A percentile compares a stretch with the other conserved stretches of the same genome.
These are phyloP conservation scores for Bipolaris sorokiniana DNA, from an alignment of 2,329 filamentous ascomycete species.

Conservation along the genomic window DNA sequence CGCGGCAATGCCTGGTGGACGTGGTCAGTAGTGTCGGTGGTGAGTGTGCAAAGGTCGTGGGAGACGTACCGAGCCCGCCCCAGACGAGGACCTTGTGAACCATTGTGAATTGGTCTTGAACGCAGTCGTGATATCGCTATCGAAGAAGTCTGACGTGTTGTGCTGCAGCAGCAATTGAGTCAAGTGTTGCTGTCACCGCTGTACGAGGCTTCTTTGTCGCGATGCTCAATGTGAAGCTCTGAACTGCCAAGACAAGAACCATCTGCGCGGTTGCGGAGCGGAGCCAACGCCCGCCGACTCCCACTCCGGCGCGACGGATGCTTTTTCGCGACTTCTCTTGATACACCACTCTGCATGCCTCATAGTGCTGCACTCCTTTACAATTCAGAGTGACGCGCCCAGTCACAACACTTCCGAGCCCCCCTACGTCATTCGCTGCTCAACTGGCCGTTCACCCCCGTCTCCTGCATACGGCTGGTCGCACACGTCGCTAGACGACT, in stretches of 20 bases:
- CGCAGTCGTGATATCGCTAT: constrained; percentile 7
- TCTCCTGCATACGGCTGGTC: constrained; percentile 5
- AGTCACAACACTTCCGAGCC: neutral
- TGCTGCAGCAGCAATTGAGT: constrained; percentile 21
- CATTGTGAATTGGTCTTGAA: constrained; percentile 45
- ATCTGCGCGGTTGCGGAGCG: constrained; percentile 23
- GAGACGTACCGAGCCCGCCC: constrained; percentile 83
- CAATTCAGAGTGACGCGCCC: constrained; percentile 6
- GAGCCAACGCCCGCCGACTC: constrained; percentile 22
- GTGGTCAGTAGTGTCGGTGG: constrained; percentile 29
- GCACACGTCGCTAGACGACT: constrained; percentile 5
- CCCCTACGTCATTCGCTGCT: constrained; percentile 9
- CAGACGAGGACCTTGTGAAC: constrained; percentile 75
- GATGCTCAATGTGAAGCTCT: constrained; percentile 24
- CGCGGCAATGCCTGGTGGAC: constrained; percentile 76
- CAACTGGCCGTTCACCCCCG: constrained; percentile 3
- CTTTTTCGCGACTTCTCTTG: constrained; percentile 11
- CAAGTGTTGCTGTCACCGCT: constrained; percentile 27
- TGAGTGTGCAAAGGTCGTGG: constrained; percentile 20
- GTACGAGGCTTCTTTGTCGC: constrained; percentile 24
- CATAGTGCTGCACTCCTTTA: constrained; percentile 6
- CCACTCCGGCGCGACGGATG: constrained; percentile 5
- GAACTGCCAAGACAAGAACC: constrained; percentile 19
- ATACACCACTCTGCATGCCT: neutral
- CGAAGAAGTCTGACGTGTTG: constrained; percentile 14